Evolutionary conservation across 225 moss, liverwort and hornwort genomes (phyloP).

Genomic region (Climacium dendroides): DNA sequence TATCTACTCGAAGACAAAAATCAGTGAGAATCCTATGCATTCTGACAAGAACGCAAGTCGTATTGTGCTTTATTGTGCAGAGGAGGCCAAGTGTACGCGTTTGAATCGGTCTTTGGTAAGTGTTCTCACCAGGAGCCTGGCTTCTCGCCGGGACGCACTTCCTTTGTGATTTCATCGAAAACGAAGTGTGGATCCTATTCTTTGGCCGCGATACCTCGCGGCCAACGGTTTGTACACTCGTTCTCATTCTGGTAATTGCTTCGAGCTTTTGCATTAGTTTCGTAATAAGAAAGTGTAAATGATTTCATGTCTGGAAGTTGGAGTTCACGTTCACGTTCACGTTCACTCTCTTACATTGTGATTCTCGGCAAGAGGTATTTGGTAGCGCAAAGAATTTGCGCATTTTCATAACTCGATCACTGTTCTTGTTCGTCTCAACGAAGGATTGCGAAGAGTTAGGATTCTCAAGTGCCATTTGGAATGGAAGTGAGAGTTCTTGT

Average conservation of each 20-base stretch:
- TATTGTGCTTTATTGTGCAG: not conserved
- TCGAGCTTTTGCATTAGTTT: not conserved
- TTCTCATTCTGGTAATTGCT: not conserved
- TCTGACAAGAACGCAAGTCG: not conserved
- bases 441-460: not conserved
- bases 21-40: not conserved
- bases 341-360: not conserved
- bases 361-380: too few relatives aligned
- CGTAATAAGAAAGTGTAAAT: not conserved
- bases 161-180: not conserved
- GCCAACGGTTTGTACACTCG: not conserved
- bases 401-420: not conserved
- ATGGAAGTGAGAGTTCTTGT: not conserved
- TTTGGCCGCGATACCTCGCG: not conserved
- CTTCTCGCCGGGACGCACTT: not conserved
- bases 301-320: not conserved
- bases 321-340: not conserved
- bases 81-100: not conserved
- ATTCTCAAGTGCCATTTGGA: not conserved
- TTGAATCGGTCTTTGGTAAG: not conserved
- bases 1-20: not conserved
- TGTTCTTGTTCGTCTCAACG: not conserved
- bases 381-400: not conserved
- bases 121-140: not conserved
- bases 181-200: too few relatives aligned